phyloP scores from a whole-genome alignment of 768 basidiomycete genomes.

The Mycena rebaudengoi region DNA sequence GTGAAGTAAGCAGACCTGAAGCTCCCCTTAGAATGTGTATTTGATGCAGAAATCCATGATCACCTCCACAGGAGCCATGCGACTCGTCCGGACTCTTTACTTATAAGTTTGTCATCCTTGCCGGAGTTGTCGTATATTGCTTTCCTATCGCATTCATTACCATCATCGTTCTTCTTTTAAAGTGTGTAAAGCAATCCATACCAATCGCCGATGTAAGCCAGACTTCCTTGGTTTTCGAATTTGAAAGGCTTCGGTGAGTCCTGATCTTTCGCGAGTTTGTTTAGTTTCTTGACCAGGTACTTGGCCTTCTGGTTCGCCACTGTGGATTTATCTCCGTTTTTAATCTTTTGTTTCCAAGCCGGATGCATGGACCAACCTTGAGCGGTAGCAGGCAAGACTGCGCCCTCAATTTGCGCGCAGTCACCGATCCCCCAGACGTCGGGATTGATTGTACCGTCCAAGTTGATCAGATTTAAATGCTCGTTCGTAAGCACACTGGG shows the following conservation, averaged over 20 bases:
- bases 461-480: conserved; percentile 67
- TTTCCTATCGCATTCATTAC: conserved; percentile 56
- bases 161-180: background rate
- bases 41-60: background rate
- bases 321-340: conserved; percentile 32
- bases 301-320: conserved; percentile 83
- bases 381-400: conserved; percentile 81
- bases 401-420: conserved; percentile 65
- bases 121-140: conserved; percentile 78
- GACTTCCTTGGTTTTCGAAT: conserved; percentile 76
- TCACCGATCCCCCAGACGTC: conserved; percentile 89
- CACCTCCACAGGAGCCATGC: conserved; percentile 82
- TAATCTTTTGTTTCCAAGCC: too few species aligned
- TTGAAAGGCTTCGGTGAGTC: conserved; percentile 62
- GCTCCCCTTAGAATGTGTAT: background rate
- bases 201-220: conserved; percentile 87
- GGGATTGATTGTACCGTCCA: conserved; percentile 60
- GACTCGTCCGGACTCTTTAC: conserved; percentile 69
- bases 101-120: conserved; percentile 56
- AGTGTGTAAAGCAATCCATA: conserved; percentile 35
- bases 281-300: conserved; percentile 73
- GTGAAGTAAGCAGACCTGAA: conserved; percentile 75
- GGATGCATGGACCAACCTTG: too few species aligned
- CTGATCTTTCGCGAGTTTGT: conserved; percentile 63
- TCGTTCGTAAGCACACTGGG: conserved; percentile 56